A percentile compares a stretch with the other conserved stretches of the same genome.
phyloP scores from a whole-genome alignment of 768 basidiomycete species.

The Boletus sp. region DNA sequence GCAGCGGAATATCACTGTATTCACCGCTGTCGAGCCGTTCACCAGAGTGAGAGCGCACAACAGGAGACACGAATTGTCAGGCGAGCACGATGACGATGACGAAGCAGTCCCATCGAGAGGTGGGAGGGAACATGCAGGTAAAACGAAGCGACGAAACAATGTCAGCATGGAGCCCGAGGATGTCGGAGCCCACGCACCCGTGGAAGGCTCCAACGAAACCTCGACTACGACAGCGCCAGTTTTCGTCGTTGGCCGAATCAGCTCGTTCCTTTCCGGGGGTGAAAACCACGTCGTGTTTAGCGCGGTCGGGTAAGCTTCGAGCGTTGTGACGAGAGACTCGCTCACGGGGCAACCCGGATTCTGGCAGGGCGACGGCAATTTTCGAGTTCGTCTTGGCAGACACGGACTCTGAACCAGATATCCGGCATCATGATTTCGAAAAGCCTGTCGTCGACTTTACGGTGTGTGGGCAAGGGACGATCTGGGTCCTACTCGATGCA shows the following conservation, averaged over 20 bases:
- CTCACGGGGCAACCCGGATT: not conserved
- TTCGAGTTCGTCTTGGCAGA: conserved; percentile 47
- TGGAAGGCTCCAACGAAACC: conserved; percentile 16
- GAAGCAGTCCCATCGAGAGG: conserved; percentile 14
- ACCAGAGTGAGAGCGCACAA: conserved; percentile 36
- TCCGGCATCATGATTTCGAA: conserved; percentile 49
- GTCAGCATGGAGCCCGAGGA: conserved; percentile 24
- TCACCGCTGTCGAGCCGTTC: conserved; percentile 46
- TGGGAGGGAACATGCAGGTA: conserved; percentile 15
- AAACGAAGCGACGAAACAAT: conserved; percentile 24
- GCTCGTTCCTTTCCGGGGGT: conserved; percentile 39
- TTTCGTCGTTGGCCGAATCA: conserved; percentile 59
- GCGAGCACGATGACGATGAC: conserved; percentile 27
- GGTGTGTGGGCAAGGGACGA: conserved; percentile 32
- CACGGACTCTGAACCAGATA: conserved; percentile 16
- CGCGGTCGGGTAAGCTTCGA: conserved; percentile 62
- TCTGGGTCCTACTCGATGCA: conserved; percentile 54
- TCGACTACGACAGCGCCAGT: conserved; percentile 35
- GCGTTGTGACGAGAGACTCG: not conserved
- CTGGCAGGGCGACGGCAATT: conserved; percentile 63
- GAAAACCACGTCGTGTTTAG: conserved; percentile 57
- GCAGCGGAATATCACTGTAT: conserved; percentile 51
- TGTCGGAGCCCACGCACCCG: not conserved
- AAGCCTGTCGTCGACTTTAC: conserved; percentile 63
- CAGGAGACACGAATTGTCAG: conserved; percentile 30